Evolutionary conservation across 2,329 filamentous ascomycete genomes (phyloP), one percentile per base, ranked within the genome.

Genomic region (Paradendryphiella salina): DNA sequence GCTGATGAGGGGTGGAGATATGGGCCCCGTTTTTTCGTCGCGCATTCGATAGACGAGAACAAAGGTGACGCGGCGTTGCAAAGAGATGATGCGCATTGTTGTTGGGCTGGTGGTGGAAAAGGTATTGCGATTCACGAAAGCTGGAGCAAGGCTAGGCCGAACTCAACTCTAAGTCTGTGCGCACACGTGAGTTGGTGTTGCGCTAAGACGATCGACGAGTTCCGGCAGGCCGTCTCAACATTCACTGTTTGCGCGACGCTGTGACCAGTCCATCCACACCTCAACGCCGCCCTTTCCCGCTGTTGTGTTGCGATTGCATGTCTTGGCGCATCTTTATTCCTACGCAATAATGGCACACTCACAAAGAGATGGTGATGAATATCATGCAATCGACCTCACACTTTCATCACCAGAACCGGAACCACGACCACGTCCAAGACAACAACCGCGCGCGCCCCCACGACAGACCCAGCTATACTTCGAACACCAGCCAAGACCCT

Each of bases 351-450:
- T 55, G 52, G 39, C 48, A 15, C 32, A 17, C 15, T 33, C 52
- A 35, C 44, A 48, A 17, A 45, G 33, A 42, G 28, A 47, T n/a
- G 31, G 20, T 31, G 31, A 48, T 23, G 36, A 47, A 8, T 23
- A 57, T 10, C 58, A 66, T 15, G 54, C 63, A 3, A 66, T 67
- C 17, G 64, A 67, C 43, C 54, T 67, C 10, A 67, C 65, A 3
- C 61, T 48, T 14, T 54, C 64, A 33, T 65, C 63, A 4, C 64
- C 64, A 5, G 64, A 65, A 36, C 61, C 61, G 3, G 43, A 46
- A 33, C 38, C 44, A 18, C 42, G 42, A 40, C 42, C 36, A 18
- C 55, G 56, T 32, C 23, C 20, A 39, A 11, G 23, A 31, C 38
- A 46, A 26, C 53, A 41, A 26, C 37, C 46, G 23, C 61, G 21